A percentile compares a stretch with the other conserved stretches of the same genome.
phyloP scores from a whole-genome alignment of 169 alveolate species.

The Plasmodium falciparum region DNA sequence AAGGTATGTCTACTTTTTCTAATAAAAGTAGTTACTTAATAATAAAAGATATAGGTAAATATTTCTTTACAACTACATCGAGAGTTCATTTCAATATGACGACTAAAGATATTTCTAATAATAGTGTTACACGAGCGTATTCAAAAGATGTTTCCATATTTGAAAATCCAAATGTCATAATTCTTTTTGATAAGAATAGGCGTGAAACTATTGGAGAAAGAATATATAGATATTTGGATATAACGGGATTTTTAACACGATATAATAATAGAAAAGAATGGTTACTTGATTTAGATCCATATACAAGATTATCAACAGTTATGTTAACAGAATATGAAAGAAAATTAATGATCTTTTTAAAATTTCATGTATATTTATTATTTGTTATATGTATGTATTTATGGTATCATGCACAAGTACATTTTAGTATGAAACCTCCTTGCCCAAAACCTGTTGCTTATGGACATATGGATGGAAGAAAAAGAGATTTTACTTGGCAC shows the following conservation, averaged over 20 bases:
- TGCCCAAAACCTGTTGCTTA: constrained; percentile 77
- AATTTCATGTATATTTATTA: constrained; percentile 74
- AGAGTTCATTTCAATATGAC: neutral
- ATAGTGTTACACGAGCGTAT: constrained; percentile 13
- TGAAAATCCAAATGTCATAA: constrained; percentile 54
- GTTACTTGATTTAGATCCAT: constrained; percentile 80
- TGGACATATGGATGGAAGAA: constrained; percentile 83
- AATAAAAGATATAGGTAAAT: constrained; percentile 17
- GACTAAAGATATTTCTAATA: constrained; percentile 19
- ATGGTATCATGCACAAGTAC: constrained; percentile 76
- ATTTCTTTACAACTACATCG: constrained; percentile 22
- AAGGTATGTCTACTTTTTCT: neutral
- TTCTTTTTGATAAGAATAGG: constrained; percentile 50
- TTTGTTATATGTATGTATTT: constrained; percentile 67
- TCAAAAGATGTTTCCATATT: constrained; percentile 40
- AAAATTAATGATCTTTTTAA: constrained; percentile 78
- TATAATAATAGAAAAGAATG: constrained; percentile 81
- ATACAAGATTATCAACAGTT: constrained; percentile 74
- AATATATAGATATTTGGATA: constrained; percentile 81
- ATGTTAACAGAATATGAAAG: constrained; percentile 82
- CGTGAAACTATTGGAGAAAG: constrained; percentile 78
- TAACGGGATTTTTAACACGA: constrained; percentile 83
- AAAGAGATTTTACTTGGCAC: constrained; percentile 90
- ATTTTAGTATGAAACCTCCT: constrained; percentile 81
- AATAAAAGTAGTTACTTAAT: constrained; percentile 18